Percentiles rank a stretch among this genome's conserved stretches.
Evolutionary conservation across 1,284 basidiomycete genomes (phyloP).

Genomic region (Coniferiporia sulphurascens): DNA sequence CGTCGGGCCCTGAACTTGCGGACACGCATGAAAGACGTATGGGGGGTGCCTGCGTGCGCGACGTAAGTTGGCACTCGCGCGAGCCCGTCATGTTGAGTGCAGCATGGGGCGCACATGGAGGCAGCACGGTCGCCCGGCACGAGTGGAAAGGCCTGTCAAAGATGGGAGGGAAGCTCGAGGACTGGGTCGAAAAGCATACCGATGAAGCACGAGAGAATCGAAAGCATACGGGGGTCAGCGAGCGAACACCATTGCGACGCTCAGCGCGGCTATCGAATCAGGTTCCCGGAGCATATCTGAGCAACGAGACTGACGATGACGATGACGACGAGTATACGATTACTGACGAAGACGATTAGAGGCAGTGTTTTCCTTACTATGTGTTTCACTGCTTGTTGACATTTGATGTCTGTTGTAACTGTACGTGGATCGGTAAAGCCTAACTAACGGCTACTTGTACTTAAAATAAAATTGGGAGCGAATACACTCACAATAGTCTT

Average conservation of each 20-base stretch:
- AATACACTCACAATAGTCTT: too few relatives aligned
- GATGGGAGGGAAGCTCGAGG: slow-evolving; percentile 61
- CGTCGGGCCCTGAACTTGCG: slow-evolving; percentile 51
- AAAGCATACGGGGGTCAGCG: neutral
- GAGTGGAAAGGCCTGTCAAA: slow-evolving; percentile 92
- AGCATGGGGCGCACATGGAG: slow-evolving; percentile 66
- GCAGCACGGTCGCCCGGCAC: slow-evolving; percentile 79
- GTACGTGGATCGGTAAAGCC: neutral
- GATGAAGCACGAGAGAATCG: slow-evolving; percentile 25
- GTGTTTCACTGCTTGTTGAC: neutral
- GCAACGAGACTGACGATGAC: neutral
- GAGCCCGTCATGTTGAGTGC: slow-evolving; percentile 91
- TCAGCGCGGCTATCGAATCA: neutral
- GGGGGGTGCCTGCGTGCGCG: slow-evolving; percentile 67
- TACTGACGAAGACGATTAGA: neutral
- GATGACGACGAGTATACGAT: slow-evolving; percentile 4
- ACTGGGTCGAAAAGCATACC: slow-evolving; percentile 60
- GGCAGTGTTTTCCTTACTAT: neutral
- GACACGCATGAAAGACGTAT: slow-evolving; percentile 24
- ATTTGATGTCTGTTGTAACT: neutral
- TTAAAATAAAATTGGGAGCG: too few relatives aligned
- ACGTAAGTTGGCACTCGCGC: slow-evolving; percentile 85
- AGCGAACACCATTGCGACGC: neutral
- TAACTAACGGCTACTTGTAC: neutral
- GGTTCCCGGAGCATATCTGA: slow-evolving; percentile 6